Percentiles rank a stretch among this genome's conserved stretches.
phyloP scores from a whole-genome alignment of 1,284 basidiomycete species.

The Schizophyllum commune region DNA sequence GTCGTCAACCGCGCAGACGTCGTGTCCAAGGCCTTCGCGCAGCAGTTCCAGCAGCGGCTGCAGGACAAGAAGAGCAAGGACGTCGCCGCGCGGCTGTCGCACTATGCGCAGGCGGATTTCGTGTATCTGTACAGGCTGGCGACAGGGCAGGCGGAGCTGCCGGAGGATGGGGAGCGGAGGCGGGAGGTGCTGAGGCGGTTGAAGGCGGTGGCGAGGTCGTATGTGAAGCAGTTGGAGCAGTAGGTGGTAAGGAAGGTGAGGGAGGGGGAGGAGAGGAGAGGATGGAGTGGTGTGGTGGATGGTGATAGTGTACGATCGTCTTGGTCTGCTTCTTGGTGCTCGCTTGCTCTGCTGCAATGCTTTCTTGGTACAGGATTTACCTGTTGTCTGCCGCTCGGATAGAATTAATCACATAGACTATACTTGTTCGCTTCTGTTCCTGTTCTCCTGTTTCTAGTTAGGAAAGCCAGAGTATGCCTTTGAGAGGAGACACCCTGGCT shows the following conservation, averaged over 20 bases:
- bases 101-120: constrained; percentile 83
- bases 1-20: constrained; percentile 85
- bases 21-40: constrained; percentile 84
- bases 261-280: too few relatives aligned
- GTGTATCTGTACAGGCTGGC: constrained; percentile 62
- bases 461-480: too few relatives aligned
- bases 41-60: constrained; percentile 75
- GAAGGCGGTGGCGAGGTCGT: constrained; percentile 35
- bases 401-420: too few relatives aligned
- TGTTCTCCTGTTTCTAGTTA: too few relatives aligned
- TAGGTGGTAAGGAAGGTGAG: too few relatives aligned
- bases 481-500: too few relatives aligned
- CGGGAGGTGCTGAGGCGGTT: constrained; percentile 46
- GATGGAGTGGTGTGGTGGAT: neutral
- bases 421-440: too few relatives aligned
- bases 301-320: neutral
- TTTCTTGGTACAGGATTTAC: neutral
- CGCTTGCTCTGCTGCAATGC: neutral
- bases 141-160: constrained; percentile 40
- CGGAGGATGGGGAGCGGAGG: constrained; percentile 42
- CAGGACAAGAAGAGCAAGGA: constrained; percentile 53
- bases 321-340: neutral
- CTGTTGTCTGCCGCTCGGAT: too few relatives aligned
- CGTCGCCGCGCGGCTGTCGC: constrained; percentile 52
- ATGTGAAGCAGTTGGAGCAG: neutral